Evolutionary conservation across 2,329 filamentous ascomycete species (phyloP), one percentile per base, ranked within the genome.

Genomic region (Xylaria polymorpha): DNA sequence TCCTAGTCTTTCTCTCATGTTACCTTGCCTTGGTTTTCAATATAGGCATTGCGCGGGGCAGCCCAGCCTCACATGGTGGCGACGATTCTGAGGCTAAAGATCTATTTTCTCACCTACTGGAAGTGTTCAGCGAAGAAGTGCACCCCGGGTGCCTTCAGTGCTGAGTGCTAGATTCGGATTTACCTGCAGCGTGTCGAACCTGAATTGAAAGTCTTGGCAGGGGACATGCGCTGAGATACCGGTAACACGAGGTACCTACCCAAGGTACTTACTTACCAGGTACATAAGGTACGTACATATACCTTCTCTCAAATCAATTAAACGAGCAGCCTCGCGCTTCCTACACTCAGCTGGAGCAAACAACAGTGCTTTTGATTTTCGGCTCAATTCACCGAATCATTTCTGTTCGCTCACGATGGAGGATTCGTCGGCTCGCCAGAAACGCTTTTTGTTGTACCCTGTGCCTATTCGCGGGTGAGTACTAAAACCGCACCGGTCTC

Each of bases 361-460:
- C 6, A 56, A 10, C 35, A 3, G 6, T 12, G 8, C 37, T 29
- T 1, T 25, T 2, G 25, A 22, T 61, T 29, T 22, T 3, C 14
- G n/a, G 14, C 8, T 12, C 4, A 3, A 48, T 25, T 29, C 44
- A 18, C 4, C 18, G 12, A 25, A 18, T 41, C 0, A n/a, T 35
- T n/a, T 5, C n/a, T 41, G 29, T 35, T 53, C 41, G 15, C 29
- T 43, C 4, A 20, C 6, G 10, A 66, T 66, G 64, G 32, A 8
- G 4, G 41, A 59, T 20, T 56, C 41, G 9, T 12, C 58, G 10
- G 57, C 14, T 48, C 50, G 4, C 10, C 48, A 48, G 50, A 61
- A 61, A 20, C 57, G 20, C 3, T 66, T 66, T 29, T 35, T 66
- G 18, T 57, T 56, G 20, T 66, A 66, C 64, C 64, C 64, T 25